Evolutionary conservation across 495 filamentous ascomycete genomes (phyloP).

Genomic region (Neurospora sp.): DNA sequence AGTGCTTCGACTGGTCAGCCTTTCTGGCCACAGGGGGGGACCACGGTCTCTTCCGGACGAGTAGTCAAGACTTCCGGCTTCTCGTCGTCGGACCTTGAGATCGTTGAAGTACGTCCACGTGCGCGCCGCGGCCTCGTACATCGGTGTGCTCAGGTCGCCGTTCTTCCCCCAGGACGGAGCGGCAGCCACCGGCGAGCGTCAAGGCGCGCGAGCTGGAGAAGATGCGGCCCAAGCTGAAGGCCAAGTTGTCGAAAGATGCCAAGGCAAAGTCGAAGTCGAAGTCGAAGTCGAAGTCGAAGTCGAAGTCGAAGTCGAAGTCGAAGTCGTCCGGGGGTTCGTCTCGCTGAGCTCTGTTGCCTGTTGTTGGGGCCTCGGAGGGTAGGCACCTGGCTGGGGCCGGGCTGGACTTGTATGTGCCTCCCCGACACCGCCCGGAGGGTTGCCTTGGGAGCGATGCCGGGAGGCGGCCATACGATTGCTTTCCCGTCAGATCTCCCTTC

Average conservation of each 20-base stretch:
- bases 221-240: background rate
- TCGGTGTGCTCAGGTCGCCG: background rate
- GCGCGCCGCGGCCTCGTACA: background rate
- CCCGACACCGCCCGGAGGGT: too few species aligned
- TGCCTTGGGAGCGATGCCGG: too few species aligned
- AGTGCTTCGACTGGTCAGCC: slow-evolving; percentile 44
- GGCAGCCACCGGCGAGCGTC: background rate
- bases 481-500: background rate
- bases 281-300: background rate
- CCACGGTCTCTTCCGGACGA: slow-evolving; percentile 23
- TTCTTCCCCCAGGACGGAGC: background rate
- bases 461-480: background rate
- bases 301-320: background rate
- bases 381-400: too few species aligned
- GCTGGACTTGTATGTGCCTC: too few species aligned
- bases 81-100: slow-evolving; percentile 31
- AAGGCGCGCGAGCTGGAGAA: background rate
- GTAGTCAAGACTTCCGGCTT: slow-evolving; percentile 39
- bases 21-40: slow-evolving; percentile 35
- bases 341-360: background rate
- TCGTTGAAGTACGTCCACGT: slow-evolving; percentile 1
- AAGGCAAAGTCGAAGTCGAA: background rate
- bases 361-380: background rate
- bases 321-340: background rate
- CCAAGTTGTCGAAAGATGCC: background rate